Evolutionary conservation across 163 green algal species (phyloP).

Genomic region (Chlamydomonas reinhardtii): DNA sequence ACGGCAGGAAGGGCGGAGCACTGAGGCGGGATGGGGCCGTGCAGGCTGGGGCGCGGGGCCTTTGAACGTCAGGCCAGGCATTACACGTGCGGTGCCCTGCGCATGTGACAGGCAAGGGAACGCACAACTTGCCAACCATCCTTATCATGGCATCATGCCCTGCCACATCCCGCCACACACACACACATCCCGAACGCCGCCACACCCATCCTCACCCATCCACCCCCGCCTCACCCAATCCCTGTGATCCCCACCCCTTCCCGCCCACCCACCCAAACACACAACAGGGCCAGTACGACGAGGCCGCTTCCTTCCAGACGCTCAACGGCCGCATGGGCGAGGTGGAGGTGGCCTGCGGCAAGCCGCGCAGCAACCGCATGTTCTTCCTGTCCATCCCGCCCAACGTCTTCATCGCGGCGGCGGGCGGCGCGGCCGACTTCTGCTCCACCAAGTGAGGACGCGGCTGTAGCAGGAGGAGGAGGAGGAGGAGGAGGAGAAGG

Average conservation of each 20-base stretch:
- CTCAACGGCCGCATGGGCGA: conserved; percentile 80
- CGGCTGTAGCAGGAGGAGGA: too few relatives aligned
- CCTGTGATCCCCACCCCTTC: background rate
- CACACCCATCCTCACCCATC: background rate
- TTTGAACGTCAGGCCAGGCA: too few relatives aligned
- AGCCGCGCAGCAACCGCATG: conserved; percentile 85
- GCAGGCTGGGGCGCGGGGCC: too few relatives aligned
- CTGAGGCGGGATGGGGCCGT: too few relatives aligned
- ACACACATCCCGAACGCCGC: too few relatives aligned
- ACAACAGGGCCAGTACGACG: conserved; percentile 89
- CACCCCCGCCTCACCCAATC: background rate
- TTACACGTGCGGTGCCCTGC: too few relatives aligned
- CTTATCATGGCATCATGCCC: too few relatives aligned
- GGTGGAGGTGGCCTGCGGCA: conserved; percentile 69
- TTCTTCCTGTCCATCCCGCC: conserved; percentile 99
- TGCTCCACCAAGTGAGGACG: conserved; percentile 76
- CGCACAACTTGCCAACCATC: too few relatives aligned
- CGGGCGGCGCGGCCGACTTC: conserved; percentile 77
- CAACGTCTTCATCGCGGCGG: conserved; percentile 90
- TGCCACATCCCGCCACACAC: background rate
- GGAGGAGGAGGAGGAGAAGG: too few relatives aligned
- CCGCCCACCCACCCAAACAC: background rate
- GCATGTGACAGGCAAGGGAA: too few relatives aligned
- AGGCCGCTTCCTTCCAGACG: conserved; percentile 77
- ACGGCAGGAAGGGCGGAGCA: too few relatives aligned